A percentile compares a stretch with the other conserved stretches of the same genome.
Conservation (phyloP, 768 basidiomycete genomes). For the Amanita polypyramis region DNA sequence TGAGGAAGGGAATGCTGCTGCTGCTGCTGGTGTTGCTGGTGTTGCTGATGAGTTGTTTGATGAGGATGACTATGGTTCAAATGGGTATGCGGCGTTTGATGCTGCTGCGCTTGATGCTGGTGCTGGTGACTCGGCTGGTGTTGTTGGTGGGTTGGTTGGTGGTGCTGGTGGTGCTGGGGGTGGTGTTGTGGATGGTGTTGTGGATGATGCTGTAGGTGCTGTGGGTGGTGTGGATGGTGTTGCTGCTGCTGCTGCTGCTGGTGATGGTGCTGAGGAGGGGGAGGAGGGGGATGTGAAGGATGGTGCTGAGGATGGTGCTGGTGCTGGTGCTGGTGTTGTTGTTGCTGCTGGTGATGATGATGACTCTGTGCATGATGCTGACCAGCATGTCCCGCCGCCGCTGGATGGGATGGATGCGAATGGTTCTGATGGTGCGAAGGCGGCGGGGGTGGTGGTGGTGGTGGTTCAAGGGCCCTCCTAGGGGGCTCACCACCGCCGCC, state of each 20-base stretch:
- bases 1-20: conserved; percentile 15
- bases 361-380: conserved; percentile 9
- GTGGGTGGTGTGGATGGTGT: conserved; percentile 9
- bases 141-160: conserved; percentile 9
- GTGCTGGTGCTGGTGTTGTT: conserved; percentile 15
- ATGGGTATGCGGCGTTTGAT: not conserved
- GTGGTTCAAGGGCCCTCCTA: conserved; percentile 5
- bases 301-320: conserved; percentile 13
- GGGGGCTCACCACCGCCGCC: conserved; percentile 3
- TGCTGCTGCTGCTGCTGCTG: conserved; percentile 9
- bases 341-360: conserved; percentile 7
- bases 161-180: conserved; percentile 19
- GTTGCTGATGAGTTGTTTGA: not conserved
- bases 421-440: conserved; percentile 16
- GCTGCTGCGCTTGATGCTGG: conserved; percentile 3
- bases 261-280: conserved; percentile 11
- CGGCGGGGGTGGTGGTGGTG: conserved; percentile 14
- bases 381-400: no score
- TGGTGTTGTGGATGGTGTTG: conserved; percentile 11
- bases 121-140: conserved; percentile 6
- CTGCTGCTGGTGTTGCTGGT: conserved; percentile 14
- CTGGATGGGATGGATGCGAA: conserved; percentile 16
- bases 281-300: conserved; percentile 14
- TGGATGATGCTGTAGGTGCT: not conserved
- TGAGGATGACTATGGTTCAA: not conserved